Conservation (phyloP, 202 grass and related monocot genomes). For the Zoysia matrella region DNA sequence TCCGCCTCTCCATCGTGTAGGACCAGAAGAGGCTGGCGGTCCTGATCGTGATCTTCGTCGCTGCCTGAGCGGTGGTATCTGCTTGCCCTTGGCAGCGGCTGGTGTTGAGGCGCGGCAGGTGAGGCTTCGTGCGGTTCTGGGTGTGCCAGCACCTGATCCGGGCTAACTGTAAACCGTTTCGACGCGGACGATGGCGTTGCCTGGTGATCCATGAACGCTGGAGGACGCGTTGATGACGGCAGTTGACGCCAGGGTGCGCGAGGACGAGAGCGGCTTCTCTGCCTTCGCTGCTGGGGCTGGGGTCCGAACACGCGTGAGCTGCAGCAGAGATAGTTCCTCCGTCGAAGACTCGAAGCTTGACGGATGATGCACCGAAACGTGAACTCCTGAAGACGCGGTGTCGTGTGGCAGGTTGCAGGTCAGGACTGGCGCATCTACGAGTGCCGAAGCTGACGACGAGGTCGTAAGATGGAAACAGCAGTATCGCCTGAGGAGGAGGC, state of each 20-base stretch:
- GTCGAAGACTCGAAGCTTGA: too few relatives aligned
- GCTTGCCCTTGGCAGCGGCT: constrained; percentile 15
- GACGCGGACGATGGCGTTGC: constrained; percentile 3
- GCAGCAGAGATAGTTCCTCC: too few relatives aligned
- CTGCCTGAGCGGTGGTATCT: neutral
- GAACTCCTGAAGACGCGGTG: too few relatives aligned
- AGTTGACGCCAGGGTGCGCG: neutral
- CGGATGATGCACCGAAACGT: too few relatives aligned
- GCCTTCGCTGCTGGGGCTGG: too few relatives aligned
- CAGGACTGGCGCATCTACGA: too few relatives aligned
- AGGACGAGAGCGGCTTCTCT: too few relatives aligned
- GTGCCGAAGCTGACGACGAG: constrained; percentile 9
- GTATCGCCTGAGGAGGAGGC: neutral
- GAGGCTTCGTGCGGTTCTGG: neutral
- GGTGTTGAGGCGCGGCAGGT: constrained; percentile 15
- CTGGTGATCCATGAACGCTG: neutral
- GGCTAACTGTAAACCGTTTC: constrained; percentile 32
- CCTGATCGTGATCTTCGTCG: neutral
- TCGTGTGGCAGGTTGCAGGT: too few relatives aligned
- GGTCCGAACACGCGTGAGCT: too few relatives aligned
- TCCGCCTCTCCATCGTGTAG: neutral
- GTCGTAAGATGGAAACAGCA: constrained; percentile 25
- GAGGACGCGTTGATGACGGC: neutral
- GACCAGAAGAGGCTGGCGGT: neutral
- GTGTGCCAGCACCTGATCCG: neutral